phyloP scores from a whole-genome alignment of 139 green algal genomes.

The Spirogloea muscicola region DNA sequence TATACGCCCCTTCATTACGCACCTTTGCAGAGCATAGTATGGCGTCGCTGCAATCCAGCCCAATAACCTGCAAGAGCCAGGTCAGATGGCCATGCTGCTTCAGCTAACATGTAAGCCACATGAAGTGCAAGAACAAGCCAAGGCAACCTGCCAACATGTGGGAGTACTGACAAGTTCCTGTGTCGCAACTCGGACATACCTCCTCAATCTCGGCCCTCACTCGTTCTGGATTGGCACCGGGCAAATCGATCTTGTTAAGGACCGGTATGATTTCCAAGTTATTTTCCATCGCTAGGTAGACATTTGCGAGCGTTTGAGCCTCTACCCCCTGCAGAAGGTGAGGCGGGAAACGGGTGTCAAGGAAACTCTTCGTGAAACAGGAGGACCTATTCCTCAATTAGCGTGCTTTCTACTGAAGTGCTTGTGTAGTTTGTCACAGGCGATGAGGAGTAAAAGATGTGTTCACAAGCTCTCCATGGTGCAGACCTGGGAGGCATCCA shows the following conservation, averaged over 20 bases:
- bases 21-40: conserved; percentile 70
- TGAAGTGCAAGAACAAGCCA: not conserved
- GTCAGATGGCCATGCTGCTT: not conserved
- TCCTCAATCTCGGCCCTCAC: conserved; percentile 93
- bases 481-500: conserved; percentile 88
- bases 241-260: conserved; percentile 98
- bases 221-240: conserved; percentile 83
- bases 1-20: no score
- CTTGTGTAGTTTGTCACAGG: not conserved
- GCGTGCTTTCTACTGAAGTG: not conserved
- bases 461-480: no score
- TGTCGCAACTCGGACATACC: no score
- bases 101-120: not conserved
- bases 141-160: not conserved
- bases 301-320: conserved; percentile 96
- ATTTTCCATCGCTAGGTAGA: conserved; percentile 95
- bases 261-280: conserved; percentile 79
- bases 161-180: not conserved
- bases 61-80: conserved; percentile 68
- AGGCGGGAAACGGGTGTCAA: no score
- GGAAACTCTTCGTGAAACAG: not conserved
- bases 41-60: conserved; percentile 76
- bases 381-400: not conserved
- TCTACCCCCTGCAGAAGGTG: conserved; percentile 92
- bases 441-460: no score